Base-by-base conservation (phyloP, 768 basidiomycete genomes). In the Lactarius deliciosus region DNA sequence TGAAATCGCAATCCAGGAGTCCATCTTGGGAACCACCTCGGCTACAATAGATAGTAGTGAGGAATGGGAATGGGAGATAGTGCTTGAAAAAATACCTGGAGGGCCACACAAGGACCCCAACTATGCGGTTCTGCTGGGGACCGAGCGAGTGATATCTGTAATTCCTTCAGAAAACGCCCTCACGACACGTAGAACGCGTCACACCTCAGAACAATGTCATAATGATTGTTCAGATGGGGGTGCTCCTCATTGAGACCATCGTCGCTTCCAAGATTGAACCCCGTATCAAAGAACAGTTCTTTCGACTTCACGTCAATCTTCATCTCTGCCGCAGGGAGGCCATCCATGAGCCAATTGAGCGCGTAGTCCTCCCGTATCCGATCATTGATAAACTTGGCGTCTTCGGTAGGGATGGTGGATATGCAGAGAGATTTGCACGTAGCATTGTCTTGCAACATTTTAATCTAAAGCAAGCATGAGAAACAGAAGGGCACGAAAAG, bases 301-400 rank as follows among this genome's bases (percentile, higher is more conserved):
- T 86, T 84, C 3, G 86, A 92, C 71, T 89, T 84, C 55, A 79
- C 72, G 74, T 97, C 94, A 41, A 81, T 78, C 77, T 93, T 96
- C 90, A 94, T 92, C 78, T 97, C 94, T 18, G 93, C 92, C 7
- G 91, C 92, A 2, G 96, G 96, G 34, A 98, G 82, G 15, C 96
- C 96, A 72, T 98, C 96, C 47, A 98, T 80, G 38, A 98, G 87
- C 90, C 95, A 96, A 73, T 97, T 97, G 63, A 97, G 79, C 1
- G 92, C 91, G 73, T 98, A 97, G 73, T 94, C 91, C 75, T 98
- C 95, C 54, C 84, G 82, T 74, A 97, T 94, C 60, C 94, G 89
- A 64, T 92, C 87, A 70, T 96, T 96, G 73, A 98, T 89, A 76
- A 97, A 97, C 72, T 85, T 88, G 13, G 91, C 89, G 67, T 96